Base-by-base conservation (phyloP, 345 rosid species). In the Excoecaria agallocha region DNA sequence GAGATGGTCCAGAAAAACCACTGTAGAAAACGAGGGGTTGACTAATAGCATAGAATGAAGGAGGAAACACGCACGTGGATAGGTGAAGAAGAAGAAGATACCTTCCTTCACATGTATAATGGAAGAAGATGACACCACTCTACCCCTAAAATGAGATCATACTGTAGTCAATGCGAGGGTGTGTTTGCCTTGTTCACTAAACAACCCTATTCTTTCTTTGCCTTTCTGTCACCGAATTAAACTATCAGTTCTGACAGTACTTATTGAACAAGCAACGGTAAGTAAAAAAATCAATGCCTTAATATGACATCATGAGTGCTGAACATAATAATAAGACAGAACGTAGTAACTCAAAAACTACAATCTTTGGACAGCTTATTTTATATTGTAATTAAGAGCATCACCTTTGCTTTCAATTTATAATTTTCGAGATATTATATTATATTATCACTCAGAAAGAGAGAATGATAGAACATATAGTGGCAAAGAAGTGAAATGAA, bases 241-340 rank as follows among this genome's bases (percentile, higher is more conserved):
- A 68, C 43, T 30, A 30, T 20, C 25, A 15, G 54, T 30, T 6
- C 84, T 82, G 87, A 68, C 78, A 41, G 52, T 25, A 16, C 76
- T 65, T 76, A 57, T 76, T 72, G 11, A 58, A 68, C 78, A 82
- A 82, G 87, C 85, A 78, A 77, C 49, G 35, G 41, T 37, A 37
- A 30, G 55, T 19, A 35, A 72, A 38, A 69, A 52, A 6, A 8
- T 19, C 41, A 13, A 60, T 15, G 19, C 12, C 50, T 73, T 13
- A 65, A 54, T 12, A n/a, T 78, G 81, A 80, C 86, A 70, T 85
- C 83, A 78, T 74, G 65, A 61, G 74, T 43, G 15, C 81, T 20
- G 61, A 68, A 20, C 22, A 57, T 75, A 70, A 71, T 69, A 73
- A 70, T 73, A 66, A 80, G 72, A 76, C 24, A 66, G 46, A 8